Base-by-base conservation (phyloP, 148 eudicot species). In the Mesembryanthemum crystallinum region DNA sequence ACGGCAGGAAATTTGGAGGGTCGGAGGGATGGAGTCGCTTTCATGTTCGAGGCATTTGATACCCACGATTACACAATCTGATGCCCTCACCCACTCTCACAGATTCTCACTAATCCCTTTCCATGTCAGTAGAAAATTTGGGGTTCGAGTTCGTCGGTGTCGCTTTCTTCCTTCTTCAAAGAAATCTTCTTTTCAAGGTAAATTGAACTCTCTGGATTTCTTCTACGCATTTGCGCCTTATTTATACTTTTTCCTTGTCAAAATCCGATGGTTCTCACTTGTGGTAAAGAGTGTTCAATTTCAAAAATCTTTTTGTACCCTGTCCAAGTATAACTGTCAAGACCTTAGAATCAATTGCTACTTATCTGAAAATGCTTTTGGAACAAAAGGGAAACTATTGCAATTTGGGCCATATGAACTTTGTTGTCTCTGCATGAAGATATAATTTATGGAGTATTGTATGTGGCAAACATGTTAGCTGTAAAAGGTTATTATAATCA, bases 181-280 rank as follows among this genome's bases (percentile, higher is more conserved):
- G 76, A 77, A 78, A 27, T 76, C 78, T 21, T 78, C 79, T 81
- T 80, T 80, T 43, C 78, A 76, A 64, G 84, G 86, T 83, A 72
- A 20, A 54, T 17, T 43, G 17, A 21, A 15, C 55, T 35, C 37
- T 7, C 45, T 64, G 68, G 68, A 0, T n/a, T 69, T 62, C 51
- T 17, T 21, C 42, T n/a, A n/a, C 42, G 11, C 45, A 6, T 24
- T 15, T 42, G 68, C 39, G 45, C 33, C 17, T 10, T 27, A 25
- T n/a, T 21, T 33, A 9, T 21, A 9, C 8, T 32, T 35, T 33
- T 18, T 17, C 39, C 45, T 33, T 64, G 66, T 64, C 25, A 64
- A 17, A 30, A 12, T 14, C n/a, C n/a, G 43, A 32, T 30, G 37
- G 5, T 18, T 17, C 33, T 32, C 43, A 18, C 59, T 54, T 54